Percentiles rank a stretch among this genome's conserved stretches.
Evolutionary conservation across 73 alveolate genomes (phyloP).

Genomic region (Paramecium primaurelia): DNA sequence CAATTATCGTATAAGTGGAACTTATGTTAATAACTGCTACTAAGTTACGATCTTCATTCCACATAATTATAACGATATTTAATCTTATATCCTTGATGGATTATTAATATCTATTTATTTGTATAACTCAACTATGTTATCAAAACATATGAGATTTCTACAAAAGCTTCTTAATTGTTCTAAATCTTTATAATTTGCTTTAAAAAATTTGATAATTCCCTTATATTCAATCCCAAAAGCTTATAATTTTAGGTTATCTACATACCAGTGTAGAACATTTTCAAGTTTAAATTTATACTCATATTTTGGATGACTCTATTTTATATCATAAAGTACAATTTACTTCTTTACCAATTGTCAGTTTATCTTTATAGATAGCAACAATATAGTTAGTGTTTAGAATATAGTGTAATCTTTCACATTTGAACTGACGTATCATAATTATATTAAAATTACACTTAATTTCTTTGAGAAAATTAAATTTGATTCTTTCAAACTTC

Average conservation of each 20-base stretch:
- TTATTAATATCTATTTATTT: not conserved
- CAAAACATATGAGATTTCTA: not conserved
- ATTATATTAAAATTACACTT: not conserved
- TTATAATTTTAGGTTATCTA: not conserved
- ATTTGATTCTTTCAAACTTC: not conserved
- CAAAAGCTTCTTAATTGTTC: not conserved
- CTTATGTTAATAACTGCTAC: not conserved
- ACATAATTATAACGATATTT: not conserved
- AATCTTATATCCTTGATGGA: not conserved
- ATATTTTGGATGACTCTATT: not conserved
- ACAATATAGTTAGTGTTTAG: not conserved
- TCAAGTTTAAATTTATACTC: not conserved
- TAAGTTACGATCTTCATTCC: not conserved
- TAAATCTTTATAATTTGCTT: not conserved
- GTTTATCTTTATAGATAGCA: not conserved
- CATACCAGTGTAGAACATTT: not conserved
- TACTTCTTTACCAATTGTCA: not conserved
- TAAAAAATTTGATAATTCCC: not conserved
- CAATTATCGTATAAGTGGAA: not conserved
- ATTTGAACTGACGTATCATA: not conserved
- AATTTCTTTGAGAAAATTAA: not conserved
- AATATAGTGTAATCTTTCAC: not conserved
- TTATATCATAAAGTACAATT: not conserved
- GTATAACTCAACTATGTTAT: constrained; percentile 12
- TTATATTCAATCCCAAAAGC: constrained; percentile 2